A percentile compares a stretch with the other conserved stretches of the same genome.
Evolutionary conservation across 441 rosid species (phyloP).

Genomic region (Adansonia gregorii): DNA sequence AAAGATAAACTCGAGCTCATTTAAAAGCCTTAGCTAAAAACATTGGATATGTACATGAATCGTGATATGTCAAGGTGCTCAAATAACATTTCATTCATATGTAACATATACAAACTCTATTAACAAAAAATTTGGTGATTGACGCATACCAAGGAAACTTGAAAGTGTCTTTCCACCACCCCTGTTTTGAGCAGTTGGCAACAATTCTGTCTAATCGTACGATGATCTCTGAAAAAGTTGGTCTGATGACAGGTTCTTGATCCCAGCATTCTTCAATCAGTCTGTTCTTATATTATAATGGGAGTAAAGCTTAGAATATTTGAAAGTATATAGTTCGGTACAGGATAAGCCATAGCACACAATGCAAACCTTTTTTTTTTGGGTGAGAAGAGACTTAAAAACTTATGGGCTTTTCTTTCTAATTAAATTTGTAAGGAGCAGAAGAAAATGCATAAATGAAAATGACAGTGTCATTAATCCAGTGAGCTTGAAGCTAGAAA

Average conservation of each 20-base stretch:
- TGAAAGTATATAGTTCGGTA: not conserved
- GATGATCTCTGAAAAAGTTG: constrained; percentile 27
- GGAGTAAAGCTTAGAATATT: not conserved
- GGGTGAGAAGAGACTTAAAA: no score
- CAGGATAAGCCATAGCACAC: not conserved
- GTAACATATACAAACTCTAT: not conserved
- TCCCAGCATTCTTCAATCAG: constrained; percentile 27
- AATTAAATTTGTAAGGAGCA: not conserved
- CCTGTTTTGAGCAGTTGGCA: constrained; percentile 27
- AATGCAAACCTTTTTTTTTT: no score
- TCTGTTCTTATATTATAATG: not conserved
- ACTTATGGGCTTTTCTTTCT: not conserved
- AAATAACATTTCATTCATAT: not conserved
- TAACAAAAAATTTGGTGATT: not conserved
- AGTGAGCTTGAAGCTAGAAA: constrained; percentile 17
- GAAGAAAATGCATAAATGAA: not conserved
- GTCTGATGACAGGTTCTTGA: constrained; percentile 23
- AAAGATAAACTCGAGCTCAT: not conserved
- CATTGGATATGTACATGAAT: not conserved
- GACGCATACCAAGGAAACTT: constrained; percentile 54
- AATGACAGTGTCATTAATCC: no score
- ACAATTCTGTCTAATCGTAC: constrained; percentile 26
- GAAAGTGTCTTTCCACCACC: constrained; percentile 33
- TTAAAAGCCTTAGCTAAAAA: not conserved
- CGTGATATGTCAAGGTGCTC: not conserved